Evolutionary conservation across 1,284 basidiomycete genomes (phyloP), one percentile per base, ranked within the genome.

Genomic region (Moniliella sp.): DNA sequence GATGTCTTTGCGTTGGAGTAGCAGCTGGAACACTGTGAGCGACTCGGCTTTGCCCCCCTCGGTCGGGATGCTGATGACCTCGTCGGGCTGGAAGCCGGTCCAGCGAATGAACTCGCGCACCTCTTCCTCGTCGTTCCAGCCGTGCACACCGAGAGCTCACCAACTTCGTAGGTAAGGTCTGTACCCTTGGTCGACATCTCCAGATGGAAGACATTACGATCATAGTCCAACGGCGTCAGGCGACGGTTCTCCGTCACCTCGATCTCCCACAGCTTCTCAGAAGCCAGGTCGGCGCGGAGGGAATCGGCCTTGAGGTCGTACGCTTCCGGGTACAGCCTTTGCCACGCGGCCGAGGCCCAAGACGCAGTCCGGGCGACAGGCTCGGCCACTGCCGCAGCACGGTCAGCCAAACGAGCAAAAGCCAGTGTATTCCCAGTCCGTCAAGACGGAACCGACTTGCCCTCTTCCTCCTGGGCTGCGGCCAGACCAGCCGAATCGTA

Each of bases 121-220:
- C 46, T 97, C 88, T 32, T 71, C 62, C 28, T 72, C 71, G 61
- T 97, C 84, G 63, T 97, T 97, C 84, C 84, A 94, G 23, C 91
- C 91, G 61, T 97, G 83, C 29, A 97, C 70, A 34, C 88, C 88
- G 26, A 97, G 73, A 12, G 91, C 91, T 65, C 88, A 39, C 88
- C 88, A 36, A 97, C 82, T 28, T 73, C 76, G 64, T 97, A 97
- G 64, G 78, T 83, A 46, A 97, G 71, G 5, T 82, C 84, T 11
- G 91, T 97, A 27, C 81, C 80, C 30, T 71, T 66, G 7, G 82
- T 84, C 62, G 84, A 75, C 61, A 97, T 83, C 67, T 94, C 88
- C 59, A 97, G 72, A 65, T 97, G 88, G 71, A 97, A 97, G 36
- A 97, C 83, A 63, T 97, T 94, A 44, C 91, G 79, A 64, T 94